Evolutionary conservation across 352 stramenopile genomes (phyloP).

Genomic region (Globisporangium sylvaticum): DNA sequence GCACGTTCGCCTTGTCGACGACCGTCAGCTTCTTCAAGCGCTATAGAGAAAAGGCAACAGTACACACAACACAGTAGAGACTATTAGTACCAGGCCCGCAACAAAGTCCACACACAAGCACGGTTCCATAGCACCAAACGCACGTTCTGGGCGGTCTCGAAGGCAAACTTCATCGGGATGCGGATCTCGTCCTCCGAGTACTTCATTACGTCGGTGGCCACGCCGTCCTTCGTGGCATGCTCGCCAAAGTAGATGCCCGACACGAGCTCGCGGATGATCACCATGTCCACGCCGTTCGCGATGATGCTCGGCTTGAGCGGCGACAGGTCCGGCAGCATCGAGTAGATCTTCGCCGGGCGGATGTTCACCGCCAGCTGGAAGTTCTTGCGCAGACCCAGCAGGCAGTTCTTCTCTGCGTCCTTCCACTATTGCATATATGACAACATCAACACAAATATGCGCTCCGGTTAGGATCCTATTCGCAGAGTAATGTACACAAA

Average conservation of each 20-base stretch:
- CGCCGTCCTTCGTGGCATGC: conserved; percentile 63
- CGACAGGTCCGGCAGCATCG: conserved; percentile 95
- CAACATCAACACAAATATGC: not conserved
- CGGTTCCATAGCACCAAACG: conserved; percentile 12
- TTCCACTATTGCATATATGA: conserved; percentile 82
- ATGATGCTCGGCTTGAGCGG: conserved; percentile 97
- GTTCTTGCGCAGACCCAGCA: conserved; percentile 97
- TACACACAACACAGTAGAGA: not conserved
- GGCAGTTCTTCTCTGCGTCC: conserved; percentile 92
- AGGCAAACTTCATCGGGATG: conserved; percentile 83
- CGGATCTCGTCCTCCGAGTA: conserved; percentile 93
- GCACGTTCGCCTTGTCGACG: conserved; percentile 99
- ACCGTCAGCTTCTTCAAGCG: conserved; percentile 93
- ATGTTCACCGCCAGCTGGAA: conserved; percentile 98
- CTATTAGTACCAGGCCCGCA: not conserved
- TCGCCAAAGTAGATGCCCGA: conserved; percentile 99
- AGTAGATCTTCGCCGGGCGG: conserved; percentile 96
- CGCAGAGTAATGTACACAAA: too few species aligned
- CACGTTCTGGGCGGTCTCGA: conserved; percentile 79
- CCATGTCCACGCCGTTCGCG: conserved; percentile 95
- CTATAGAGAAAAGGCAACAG: conserved; percentile 52
- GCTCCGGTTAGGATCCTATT: not conserved
- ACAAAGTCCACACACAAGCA: not conserved
- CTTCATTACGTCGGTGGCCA: conserved; percentile 95
- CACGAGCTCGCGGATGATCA: conserved; percentile 98